Conservation (phyloP, 2,329 filamentous ascomycete species). For the Tolypocladium cylindrosporum region DNA sequence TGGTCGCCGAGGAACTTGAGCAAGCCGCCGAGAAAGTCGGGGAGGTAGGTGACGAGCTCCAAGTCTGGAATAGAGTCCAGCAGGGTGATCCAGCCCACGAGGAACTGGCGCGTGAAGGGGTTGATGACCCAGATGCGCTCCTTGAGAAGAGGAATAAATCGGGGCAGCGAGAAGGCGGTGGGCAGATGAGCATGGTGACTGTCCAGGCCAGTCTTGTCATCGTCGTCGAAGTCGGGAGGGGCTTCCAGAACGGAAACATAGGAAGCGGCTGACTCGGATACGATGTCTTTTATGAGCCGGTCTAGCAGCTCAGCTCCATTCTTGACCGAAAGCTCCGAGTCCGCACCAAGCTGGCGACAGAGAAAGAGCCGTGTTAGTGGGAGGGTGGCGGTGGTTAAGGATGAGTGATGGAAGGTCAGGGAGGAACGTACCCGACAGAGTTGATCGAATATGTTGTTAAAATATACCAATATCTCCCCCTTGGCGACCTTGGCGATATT, state of each 20-base stretch:
- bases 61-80: constrained; percentile 95
- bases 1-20: constrained; percentile 87
- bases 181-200: constrained; percentile 45
- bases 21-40: constrained; percentile 81
- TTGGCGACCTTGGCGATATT: constrained; percentile 99
- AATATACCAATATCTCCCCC: constrained; percentile 92
- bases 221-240: constrained; percentile 30
- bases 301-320: constrained; percentile 95
- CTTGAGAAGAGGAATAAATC: constrained; percentile 87
- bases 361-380: constrained; percentile 1
- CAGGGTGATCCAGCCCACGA: constrained; percentile 92
- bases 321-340: constrained; percentile 94
- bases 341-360: constrained; percentile 66
- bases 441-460: constrained; percentile 97
- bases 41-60: constrained; percentile 85
- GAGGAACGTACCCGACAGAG: constrained; percentile 66
- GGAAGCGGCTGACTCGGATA: constrained; percentile 86
- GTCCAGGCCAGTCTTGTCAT: constrained; percentile 35
- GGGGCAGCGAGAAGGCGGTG: constrained; percentile 82
- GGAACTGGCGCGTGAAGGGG: constrained; percentile 86
- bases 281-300: constrained; percentile 90
- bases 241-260: constrained; percentile 83
- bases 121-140: constrained; percentile 92
- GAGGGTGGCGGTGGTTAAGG: background rate
- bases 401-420: background rate